Base-by-base conservation (phyloP, 768 basidiomycete species). In the Grammothele lineata region DNA sequence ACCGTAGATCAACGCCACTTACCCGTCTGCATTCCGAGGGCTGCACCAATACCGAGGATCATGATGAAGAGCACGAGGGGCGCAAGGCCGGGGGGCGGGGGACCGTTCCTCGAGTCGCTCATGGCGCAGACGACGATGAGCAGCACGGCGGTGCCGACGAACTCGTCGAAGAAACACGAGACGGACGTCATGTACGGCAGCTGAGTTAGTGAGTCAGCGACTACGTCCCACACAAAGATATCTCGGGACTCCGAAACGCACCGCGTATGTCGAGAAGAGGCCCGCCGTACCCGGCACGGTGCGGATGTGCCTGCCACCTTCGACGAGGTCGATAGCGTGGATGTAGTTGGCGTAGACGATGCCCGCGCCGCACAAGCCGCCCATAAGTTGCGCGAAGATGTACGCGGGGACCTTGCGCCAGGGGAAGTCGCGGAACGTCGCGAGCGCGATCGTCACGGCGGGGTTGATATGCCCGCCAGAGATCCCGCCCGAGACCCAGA, bases 401-500 rank as follows among this genome's bases (percentile, higher is more conserved):
- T 81, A 89, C 18, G 56, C 72, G 0, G 89, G 89, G 0, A 89
- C 89, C 61, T 91, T 91, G 54, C 72, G 74, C 83, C 85, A 85
- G 0, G 89, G 86, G 64, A 92, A 90, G 37, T 73, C 74, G 52
- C 88, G 79, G 62, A 81, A 80, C 2, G 77, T 69, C 4, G 85
- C 85, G 37, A 89, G 58, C 12, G 80, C 73, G 40, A 92, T 64
- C 15, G 89, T 92, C 21, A 90, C 66, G 2, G 68, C 66, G 12
- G 69, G 68, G 40, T 70, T 70, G 44, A 69, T 62, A 48, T 89
- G 86, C 23, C 84, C 86, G 5, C 83, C 85, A 37, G 86, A 86
- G 47, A 85, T 74, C 37, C 81, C 80, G 40, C 73, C 74, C 18
- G 74, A 74, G 3, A 80, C 72, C 83, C 82, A 87, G 9, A 83